phyloP scores from a whole-genome alignment of 83 land plant genomes.

The Picea abies region DNA sequence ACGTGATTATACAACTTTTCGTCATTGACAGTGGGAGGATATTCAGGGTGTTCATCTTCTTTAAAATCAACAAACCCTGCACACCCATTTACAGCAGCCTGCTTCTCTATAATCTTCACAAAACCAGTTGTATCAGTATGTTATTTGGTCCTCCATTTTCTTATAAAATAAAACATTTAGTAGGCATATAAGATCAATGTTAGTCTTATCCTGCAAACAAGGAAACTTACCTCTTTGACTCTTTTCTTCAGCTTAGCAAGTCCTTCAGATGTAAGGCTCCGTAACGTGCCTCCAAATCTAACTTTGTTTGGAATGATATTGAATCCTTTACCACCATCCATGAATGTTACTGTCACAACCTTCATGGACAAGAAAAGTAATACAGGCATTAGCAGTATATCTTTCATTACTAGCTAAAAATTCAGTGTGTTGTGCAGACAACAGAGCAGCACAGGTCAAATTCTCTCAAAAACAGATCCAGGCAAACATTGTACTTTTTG shows the following conservation, averaged over 20 bases:
- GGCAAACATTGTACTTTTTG: too few relatives aligned
- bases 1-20: slow-evolving; percentile 56
- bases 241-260: slow-evolving; percentile 29
- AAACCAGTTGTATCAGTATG: too few relatives aligned
- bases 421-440: too few relatives aligned
- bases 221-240: slow-evolving; percentile 36
- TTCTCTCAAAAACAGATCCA: too few relatives aligned
- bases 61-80: slow-evolving; percentile 58
- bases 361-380: neutral
- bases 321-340: slow-evolving; percentile 32
- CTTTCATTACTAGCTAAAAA: too few relatives aligned
- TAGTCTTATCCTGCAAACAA: neutral
- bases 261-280: slow-evolving; percentile 48
- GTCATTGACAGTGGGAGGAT: slow-evolving; percentile 72
- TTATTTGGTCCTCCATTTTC: too few relatives aligned
- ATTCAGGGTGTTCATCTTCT: slow-evolving; percentile 44
- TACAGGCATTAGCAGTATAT: neutral
- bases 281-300: slow-evolving; percentile 51
- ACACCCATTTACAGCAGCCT: slow-evolving; percentile 45
- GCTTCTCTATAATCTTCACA: slow-evolving; percentile 46
- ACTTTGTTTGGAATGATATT: slow-evolving; percentile 48
- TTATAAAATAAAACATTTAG: too few relatives aligned
- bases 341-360: slow-evolving; percentile 44
- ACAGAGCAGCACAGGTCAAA: too few relatives aligned
- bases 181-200: too few relatives aligned